These are phyloP conservation scores for Backusella circina DNA, from an alignment of 192 early-diverging fungal species.

Conservation along the genomic window DNA sequence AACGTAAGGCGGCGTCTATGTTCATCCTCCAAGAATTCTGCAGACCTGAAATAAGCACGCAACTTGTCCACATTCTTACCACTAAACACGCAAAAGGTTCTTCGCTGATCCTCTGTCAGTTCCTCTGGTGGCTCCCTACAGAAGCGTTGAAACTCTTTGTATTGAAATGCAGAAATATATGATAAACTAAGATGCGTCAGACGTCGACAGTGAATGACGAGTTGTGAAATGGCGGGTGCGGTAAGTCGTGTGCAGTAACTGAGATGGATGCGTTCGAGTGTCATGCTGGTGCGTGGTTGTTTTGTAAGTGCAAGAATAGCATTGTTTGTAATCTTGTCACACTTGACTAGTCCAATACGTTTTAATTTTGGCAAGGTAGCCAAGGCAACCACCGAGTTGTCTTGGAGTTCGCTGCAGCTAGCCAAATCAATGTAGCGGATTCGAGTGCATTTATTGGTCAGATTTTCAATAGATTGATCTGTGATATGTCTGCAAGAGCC, in stretches of 20 bases:
- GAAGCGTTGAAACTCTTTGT: slow-evolving; percentile 44
- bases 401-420: slow-evolving; percentile 47
- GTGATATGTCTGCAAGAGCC: slow-evolving; percentile 51
- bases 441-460: slow-evolving; percentile 46
- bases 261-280: slow-evolving; percentile 52
- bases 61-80: slow-evolving; percentile 54
- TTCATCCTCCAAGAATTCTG: not conserved
- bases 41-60: slow-evolving; percentile 34
- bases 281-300: slow-evolving; percentile 37
- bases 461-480: slow-evolving; percentile 40
- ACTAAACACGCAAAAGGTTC: slow-evolving; percentile 57
- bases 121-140: slow-evolving; percentile 52
- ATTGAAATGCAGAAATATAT: slow-evolving; percentile 48
- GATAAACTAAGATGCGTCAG: slow-evolving; percentile 53
- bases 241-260: slow-evolving; percentile 50
- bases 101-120: slow-evolving; percentile 45
- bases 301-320: slow-evolving; percentile 47
- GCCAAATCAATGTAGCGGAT: slow-evolving; percentile 55
- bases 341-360: slow-evolving; percentile 56
- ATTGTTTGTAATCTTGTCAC: slow-evolving; percentile 49
- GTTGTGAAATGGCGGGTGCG: slow-evolving; percentile 38
- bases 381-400: slow-evolving; percentile 46
- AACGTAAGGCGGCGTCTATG: not conserved
- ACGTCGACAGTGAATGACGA: slow-evolving; percentile 46
- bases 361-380: slow-evolving; percentile 48